A percentile compares a stretch with the other conserved stretches of the same genome.
phyloP scores from a whole-genome alignment of 371 early-diverging fungal species.

The Cokeromyces recurvatus region DNA sequence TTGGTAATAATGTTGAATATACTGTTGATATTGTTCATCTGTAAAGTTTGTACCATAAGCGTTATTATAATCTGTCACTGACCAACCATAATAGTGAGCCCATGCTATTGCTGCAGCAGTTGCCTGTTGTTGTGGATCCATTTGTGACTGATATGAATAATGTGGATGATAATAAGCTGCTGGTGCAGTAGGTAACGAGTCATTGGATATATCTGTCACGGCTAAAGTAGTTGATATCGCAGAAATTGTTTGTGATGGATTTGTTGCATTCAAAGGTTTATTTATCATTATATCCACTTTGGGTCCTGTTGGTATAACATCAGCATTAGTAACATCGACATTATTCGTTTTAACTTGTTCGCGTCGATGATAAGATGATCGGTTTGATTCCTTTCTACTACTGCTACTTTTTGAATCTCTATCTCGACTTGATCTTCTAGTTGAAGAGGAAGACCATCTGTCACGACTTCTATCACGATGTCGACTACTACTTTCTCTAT shows the following conservation, averaged over 20 bases:
- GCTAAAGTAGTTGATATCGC: too few relatives aligned
- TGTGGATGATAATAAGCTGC: slow-evolving; percentile 16
- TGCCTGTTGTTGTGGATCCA: slow-evolving; percentile 2
- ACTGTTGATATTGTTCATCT: slow-evolving; percentile 24
- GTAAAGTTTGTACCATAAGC: slow-evolving; percentile 13
- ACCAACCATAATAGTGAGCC: slow-evolving; percentile 21
- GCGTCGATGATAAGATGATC: slow-evolving; percentile 7
- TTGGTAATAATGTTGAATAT: slow-evolving; percentile 26
- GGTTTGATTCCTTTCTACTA: neutral
- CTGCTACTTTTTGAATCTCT: slow-evolving; percentile 7
- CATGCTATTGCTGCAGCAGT: slow-evolving; percentile 13
- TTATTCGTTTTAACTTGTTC: slow-evolving; percentile 3
- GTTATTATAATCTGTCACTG: slow-evolving; percentile 11
- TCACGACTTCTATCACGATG: slow-evolving; percentile 10
- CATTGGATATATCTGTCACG: neutral
- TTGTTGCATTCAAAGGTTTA: neutral
- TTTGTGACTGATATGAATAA: neutral
- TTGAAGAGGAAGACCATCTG: slow-evolving; percentile 8
- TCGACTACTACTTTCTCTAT: neutral
- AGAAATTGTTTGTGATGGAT: neutral
- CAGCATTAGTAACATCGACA: neutral
- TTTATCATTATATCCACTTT: slow-evolving; percentile 2
- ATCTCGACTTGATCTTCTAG: slow-evolving; percentile 17
- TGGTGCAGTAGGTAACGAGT: slow-evolving; percentile 21
- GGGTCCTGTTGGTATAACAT: slow-evolving; percentile 10